phyloP scores from a whole-genome alignment of 805 yeast species.

The Metschnikowia picachoensis region DNA sequence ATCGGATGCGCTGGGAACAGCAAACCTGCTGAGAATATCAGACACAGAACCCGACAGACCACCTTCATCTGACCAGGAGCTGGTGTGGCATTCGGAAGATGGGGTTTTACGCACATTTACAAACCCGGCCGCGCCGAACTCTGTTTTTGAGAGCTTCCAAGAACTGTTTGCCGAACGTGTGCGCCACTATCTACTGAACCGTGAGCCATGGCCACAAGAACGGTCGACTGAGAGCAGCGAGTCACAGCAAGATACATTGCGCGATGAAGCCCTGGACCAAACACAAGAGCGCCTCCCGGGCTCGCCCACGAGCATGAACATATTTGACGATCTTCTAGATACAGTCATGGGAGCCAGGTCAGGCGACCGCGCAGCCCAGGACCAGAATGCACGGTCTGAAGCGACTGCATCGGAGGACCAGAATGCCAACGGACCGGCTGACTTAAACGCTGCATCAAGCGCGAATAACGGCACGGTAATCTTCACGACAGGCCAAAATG shows the following conservation, averaged over 20 bases:
- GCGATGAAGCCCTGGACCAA: not conserved
- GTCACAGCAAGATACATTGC: constrained; percentile 1
- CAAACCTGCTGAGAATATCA: too few species aligned
- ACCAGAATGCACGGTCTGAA: too few species aligned
- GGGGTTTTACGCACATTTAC: not conserved
- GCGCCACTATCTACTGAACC: not conserved
- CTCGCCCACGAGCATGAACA: not conserved
- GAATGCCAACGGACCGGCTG: not conserved
- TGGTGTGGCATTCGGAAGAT: too few species aligned
- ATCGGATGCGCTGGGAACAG: too few species aligned
- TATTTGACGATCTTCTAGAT: constrained; percentile 16
- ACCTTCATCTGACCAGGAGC: too few species aligned
- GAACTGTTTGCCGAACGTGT: constrained; percentile 3
- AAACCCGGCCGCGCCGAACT: not conserved
- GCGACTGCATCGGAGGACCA: not conserved
- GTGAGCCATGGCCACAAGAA: not conserved
- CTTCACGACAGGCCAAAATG: constrained; percentile 8
- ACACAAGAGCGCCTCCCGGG: not conserved
- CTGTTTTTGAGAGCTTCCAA: not conserved
- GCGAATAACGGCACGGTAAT: constrained; percentile 4
- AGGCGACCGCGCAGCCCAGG: not conserved
- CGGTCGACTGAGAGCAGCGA: not conserved
- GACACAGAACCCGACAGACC: too few species aligned
- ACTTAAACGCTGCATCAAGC: too few species aligned
- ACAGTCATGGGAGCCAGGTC: constrained; percentile 7